These are phyloP conservation scores for Sanguinoderma infundibulare DNA, from an alignment of 1,284 basidiomycete genomes.

Conservation along the genomic window DNA sequence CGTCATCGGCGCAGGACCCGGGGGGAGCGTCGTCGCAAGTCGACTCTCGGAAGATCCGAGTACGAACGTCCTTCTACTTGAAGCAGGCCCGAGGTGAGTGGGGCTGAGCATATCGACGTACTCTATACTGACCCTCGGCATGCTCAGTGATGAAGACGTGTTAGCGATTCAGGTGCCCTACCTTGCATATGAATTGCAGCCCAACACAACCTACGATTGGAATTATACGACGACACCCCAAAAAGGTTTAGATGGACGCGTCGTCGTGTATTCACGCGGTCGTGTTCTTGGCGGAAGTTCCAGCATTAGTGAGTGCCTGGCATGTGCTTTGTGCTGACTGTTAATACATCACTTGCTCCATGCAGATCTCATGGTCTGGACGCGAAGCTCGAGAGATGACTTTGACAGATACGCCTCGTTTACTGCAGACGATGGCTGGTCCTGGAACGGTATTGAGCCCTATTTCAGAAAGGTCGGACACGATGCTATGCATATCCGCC, in stretches of 20 bases:
- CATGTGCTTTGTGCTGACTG: neutral
- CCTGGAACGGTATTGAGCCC: conserved; percentile 41
- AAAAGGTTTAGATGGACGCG: conserved; percentile 33
- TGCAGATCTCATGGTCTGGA: conserved; percentile 46
- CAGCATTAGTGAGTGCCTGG: conserved; percentile 37
- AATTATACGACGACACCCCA: conserved; percentile 44
- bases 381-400: conserved; percentile 45
- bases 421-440: conserved; percentile 45
- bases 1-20: conserved; percentile 13
- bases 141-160: conserved; percentile 29
- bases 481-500: too few species aligned
- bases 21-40: conserved; percentile 24
- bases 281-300: conserved; percentile 43
- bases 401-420: conserved; percentile 42
- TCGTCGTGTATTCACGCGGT: conserved; percentile 39
- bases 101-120: too few species aligned
- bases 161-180: conserved; percentile 29
- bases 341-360: conserved; percentile 24
- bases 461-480: conserved; percentile 35
- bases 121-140: neutral
- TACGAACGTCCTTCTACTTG: conserved; percentile 26
- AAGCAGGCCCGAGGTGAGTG: conserved; percentile 24
- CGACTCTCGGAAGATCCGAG: conserved; percentile 25
- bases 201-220: conserved; percentile 34
- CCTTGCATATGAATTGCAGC: conserved; percentile 24